These are phyloP conservation scores for Myrica gale DNA, from an alignment of 306 rosid species.

Conservation along the genomic window DNA sequence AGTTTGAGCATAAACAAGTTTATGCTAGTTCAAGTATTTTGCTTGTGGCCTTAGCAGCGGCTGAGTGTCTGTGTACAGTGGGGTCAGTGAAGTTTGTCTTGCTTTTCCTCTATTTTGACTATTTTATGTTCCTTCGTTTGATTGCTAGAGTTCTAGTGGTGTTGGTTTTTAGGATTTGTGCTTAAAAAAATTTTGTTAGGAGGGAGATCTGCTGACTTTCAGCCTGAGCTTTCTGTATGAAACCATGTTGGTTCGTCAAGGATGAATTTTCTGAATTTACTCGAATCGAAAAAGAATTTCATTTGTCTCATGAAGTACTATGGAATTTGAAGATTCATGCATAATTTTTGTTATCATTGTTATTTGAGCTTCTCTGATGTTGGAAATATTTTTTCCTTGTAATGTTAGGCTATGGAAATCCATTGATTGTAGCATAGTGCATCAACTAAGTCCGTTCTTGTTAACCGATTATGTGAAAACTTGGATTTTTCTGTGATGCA, in stretches of 20 bases:
- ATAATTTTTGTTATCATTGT: not conserved
- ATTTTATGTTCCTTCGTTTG: slow-evolving; percentile 25
- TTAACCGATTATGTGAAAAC: too few species aligned
- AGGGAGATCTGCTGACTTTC: not conserved
- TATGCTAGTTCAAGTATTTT: slow-evolving; percentile 11
- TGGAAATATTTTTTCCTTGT: not conserved
- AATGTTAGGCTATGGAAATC: too few species aligned
- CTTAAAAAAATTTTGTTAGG: not conserved
- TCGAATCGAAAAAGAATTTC: not conserved
- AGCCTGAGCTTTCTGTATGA: not conserved
- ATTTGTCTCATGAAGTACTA: not conserved
- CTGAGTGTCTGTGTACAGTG: slow-evolving; percentile 40
- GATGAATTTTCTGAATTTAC: slow-evolving; percentile 20
- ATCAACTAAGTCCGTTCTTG: too few species aligned
- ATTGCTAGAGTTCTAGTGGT: slow-evolving; percentile 16
- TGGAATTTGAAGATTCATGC: not conserved
- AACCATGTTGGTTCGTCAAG: slow-evolving; percentile 7
- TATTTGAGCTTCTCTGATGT: not conserved
- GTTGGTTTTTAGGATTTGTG: slow-evolving; percentile 8
- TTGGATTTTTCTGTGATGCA: too few species aligned
- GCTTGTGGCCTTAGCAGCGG: not conserved
- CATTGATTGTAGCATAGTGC: too few species aligned
- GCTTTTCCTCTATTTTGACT: slow-evolving; percentile 13
- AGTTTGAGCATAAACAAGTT: not conserved
- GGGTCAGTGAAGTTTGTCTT: slow-evolving; percentile 24